Evolutionary conservation across 140 eudicot species (phyloP).

Genomic region (Senecio squalidus): DNA sequence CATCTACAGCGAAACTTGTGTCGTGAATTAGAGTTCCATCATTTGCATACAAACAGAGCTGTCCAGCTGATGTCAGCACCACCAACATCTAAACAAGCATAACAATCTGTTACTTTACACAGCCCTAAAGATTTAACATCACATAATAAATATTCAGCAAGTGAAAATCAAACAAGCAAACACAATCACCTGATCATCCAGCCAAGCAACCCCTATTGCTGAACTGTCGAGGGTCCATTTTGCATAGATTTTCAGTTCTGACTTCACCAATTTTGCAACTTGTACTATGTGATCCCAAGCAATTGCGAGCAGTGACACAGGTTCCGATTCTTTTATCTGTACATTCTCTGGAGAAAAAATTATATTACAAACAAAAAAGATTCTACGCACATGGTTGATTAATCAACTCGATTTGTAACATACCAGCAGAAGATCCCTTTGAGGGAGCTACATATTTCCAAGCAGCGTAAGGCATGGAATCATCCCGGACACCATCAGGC

Average conservation of each 20-base stretch:
- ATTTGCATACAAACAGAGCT: slow-evolving; percentile 70
- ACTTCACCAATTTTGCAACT: slow-evolving; percentile 82
- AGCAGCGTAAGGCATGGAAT: slow-evolving; percentile 94
- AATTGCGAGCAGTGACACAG: slow-evolving; percentile 74
- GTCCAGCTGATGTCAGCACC: slow-evolving; percentile 68
- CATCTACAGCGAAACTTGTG: slow-evolving; percentile 69
- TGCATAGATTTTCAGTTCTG: slow-evolving; percentile 60
- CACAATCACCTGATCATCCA: slow-evolving; percentile 70
- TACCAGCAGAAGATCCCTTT: slow-evolving; percentile 52
- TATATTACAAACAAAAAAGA: slow-evolving; percentile 8
- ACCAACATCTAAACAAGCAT: slow-evolving; percentile 70
- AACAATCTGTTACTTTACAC: slow-evolving; percentile 10
- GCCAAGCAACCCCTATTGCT: slow-evolving; percentile 88
- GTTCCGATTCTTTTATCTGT: slow-evolving; percentile 41
- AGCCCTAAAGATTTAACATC: background rate
- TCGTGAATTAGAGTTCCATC: slow-evolving; percentile 79
- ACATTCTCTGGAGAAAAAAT: slow-evolving; percentile 45
- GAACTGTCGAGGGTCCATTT: slow-evolving; percentile 74
- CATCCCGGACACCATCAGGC: slow-evolving; percentile 90
- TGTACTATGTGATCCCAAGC: slow-evolving; percentile 90
- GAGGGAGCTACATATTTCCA: slow-evolving; percentile 81
- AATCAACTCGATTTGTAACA: slow-evolving; percentile 14
- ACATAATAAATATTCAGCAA: background rate
- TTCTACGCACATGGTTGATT: background rate
- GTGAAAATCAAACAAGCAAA: slow-evolving; percentile 2